phyloP scores from a whole-genome alignment of 208 protist species.

The Trypanosoma cruzi region DNA sequence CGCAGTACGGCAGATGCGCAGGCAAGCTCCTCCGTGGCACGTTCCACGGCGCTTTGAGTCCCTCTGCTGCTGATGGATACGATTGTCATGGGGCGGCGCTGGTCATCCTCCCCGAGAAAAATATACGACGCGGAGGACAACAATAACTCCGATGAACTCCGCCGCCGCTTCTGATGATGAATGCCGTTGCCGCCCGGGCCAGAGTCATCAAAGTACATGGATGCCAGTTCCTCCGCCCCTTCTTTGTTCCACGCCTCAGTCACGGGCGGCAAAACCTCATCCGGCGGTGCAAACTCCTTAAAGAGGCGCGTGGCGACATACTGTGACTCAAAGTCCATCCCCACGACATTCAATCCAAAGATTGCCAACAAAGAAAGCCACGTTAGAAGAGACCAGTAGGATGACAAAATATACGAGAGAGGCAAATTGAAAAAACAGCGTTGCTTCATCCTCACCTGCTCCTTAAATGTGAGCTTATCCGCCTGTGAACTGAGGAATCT shows the following conservation, averaged over 20 bases:
- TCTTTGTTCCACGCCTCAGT: slow-evolving; percentile 44
- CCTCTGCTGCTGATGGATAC: slow-evolving; percentile 52
- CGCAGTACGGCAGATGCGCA: slow-evolving; percentile 56
- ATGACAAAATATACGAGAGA: slow-evolving; percentile 86
- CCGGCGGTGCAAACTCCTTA: slow-evolving; percentile 72
- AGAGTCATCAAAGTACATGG: slow-evolving; percentile 64
- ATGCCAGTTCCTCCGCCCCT: slow-evolving; percentile 50
- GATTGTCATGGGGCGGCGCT: slow-evolving; percentile 78
- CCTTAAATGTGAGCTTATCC: slow-evolving; percentile 76
- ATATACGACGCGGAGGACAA: slow-evolving; percentile 81
- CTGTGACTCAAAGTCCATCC: slow-evolving; percentile 85
- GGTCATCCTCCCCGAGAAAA: slow-evolving; percentile 70
- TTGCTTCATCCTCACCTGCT: slow-evolving; percentile 78
- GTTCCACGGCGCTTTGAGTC: slow-evolving; percentile 8
- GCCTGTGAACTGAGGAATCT: slow-evolving; percentile 84
- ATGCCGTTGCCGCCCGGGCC: slow-evolving; percentile 29
- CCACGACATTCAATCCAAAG: slow-evolving; percentile 72
- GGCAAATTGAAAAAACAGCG: slow-evolving; percentile 84
- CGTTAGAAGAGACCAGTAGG: slow-evolving; percentile 88
- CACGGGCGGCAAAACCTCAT: slow-evolving; percentile 49
- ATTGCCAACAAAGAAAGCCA: slow-evolving; percentile 62
- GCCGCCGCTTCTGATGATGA: slow-evolving; percentile 31
- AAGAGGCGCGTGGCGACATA: slow-evolving; percentile 84
- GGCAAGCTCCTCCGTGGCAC: slow-evolving; percentile 59
- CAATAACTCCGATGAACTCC: slow-evolving; percentile 53